Conservation (phyloP, 208 protist genomes). For the Trypanosoma theileri region DNA sequence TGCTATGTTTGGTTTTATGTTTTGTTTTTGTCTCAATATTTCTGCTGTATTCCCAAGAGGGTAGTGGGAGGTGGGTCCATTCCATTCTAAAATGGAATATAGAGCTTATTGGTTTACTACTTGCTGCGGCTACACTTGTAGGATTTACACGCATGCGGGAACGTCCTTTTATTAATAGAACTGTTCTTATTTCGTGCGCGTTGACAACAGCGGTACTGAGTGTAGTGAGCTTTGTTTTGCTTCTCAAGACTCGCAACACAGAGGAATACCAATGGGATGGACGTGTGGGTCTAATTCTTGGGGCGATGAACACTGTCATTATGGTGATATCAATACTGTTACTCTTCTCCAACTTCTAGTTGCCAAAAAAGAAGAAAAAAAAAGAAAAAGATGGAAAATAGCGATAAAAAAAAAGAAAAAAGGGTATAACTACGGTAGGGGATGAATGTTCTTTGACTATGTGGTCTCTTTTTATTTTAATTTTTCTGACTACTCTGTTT, state of each 20-base stretch:
- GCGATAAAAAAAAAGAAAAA: background rate
- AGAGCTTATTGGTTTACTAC: conserved; percentile 9
- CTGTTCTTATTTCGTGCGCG: conserved; percentile 9
- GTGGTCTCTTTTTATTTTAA: background rate
- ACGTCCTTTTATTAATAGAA: background rate
- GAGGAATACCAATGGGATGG: conserved; percentile 2
- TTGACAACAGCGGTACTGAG: background rate
- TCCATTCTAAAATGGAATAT: conserved; percentile 20
- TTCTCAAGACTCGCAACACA: background rate
- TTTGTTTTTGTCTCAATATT: conserved; percentile 24
- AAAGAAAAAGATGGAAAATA: no score
- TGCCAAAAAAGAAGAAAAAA: no score
- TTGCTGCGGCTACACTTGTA: conserved; percentile 10
- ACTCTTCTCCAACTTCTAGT: conserved; percentile 1
- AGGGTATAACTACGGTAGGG: background rate
- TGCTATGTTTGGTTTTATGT: conserved; percentile 17
- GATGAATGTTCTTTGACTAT: background rate
- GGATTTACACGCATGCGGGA: conserved; percentile 9
- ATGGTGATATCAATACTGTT: conserved; percentile 2
- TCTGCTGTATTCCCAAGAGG: conserved; percentile 5
- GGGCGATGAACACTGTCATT: conserved; percentile 7
- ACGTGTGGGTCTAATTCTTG: background rate
- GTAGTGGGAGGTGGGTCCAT: background rate
- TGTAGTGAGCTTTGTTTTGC: background rate
- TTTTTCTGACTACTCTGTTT: background rate